Percentiles rank a stretch among this genome's conserved stretches.
Evolutionary conservation across 2,329 filamentous ascomycete genomes (phyloP).

Genomic region (Chalaropsis thielavioides): DNA sequence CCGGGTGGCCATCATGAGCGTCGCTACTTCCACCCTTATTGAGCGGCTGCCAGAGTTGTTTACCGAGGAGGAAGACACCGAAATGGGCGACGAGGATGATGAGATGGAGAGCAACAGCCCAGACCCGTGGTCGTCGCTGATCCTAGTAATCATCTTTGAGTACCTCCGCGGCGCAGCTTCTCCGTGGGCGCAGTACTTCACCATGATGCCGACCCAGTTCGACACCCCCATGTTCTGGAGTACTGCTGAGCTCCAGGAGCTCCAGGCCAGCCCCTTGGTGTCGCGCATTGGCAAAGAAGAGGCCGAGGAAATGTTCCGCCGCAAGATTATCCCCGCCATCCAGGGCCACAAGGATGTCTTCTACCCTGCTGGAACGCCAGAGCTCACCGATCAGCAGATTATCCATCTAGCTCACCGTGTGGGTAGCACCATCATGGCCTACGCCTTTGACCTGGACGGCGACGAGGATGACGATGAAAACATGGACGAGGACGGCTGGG

Average conservation of each 20-base stretch:
- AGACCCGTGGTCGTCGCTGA: conserved; percentile 45
- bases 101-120: conserved; percentile 26
- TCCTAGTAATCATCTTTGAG: conserved; percentile 72
- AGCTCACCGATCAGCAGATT: conserved; percentile 32
- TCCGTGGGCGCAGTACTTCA: conserved; percentile 63
- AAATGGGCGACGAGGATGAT: conserved; percentile 24
- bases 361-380: conserved; percentile 26
- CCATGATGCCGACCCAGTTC: conserved; percentile 56
- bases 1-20: conserved; percentile 53
- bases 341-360: conserved; percentile 34
- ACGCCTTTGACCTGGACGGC: conserved; percentile 67
- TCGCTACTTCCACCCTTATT: conserved; percentile 55
- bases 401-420: conserved; percentile 54
- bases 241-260: conserved; percentile 49
- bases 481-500: conserved; percentile 47
- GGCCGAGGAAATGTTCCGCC: conserved; percentile 55
- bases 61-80: conserved; percentile 24
- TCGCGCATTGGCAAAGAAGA: conserved; percentile 60
- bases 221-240: conserved; percentile 88
- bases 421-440: conserved; percentile 83
- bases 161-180: conserved; percentile 44
- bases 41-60: conserved; percentile 42
- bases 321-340: conserved; percentile 37
- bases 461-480: conserved; percentile 40
- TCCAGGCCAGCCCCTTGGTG: conserved; percentile 65